Evolutionary conservation across 352 stramenopile genomes (phyloP).

Genomic region (Aphanomyces cochlioides): DNA sequence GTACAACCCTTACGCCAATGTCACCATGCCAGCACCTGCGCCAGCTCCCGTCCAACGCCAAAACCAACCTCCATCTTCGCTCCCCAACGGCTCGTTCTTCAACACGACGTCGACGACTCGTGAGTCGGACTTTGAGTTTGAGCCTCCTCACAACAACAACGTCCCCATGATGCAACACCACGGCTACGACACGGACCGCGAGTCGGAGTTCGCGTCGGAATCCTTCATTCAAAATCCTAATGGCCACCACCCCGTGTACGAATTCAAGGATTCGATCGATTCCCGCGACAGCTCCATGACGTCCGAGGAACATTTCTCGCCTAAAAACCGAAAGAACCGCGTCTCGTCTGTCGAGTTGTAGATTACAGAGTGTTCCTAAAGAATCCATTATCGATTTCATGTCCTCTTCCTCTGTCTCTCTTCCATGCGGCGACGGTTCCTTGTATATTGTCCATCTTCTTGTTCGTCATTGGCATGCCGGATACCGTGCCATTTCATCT

Average conservation of each 20-base stretch:
- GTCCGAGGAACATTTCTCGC: background rate
- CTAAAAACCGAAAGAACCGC: conserved; percentile 1
- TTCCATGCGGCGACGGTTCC: background rate
- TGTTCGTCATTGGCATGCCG: too few species aligned
- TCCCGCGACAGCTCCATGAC: conserved; percentile 28
- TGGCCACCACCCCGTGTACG: conserved; percentile 8
- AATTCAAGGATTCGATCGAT: conserved; percentile 30
- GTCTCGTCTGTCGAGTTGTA: conserved; percentile 28
- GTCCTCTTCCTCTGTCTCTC: background rate
- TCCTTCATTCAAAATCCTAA: background rate
- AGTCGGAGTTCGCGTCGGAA: conserved; percentile 16
- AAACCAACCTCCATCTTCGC: background rate
- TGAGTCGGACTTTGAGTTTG: conserved; percentile 11
- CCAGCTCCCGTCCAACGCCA: background rate
- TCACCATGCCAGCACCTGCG: background rate
- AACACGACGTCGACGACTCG: conserved; percentile 12
- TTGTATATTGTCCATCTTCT: too few species aligned
- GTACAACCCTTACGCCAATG: conserved; percentile 15
- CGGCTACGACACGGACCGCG: conserved; percentile 18
- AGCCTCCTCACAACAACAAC: background rate
- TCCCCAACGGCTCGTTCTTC: conserved; percentile 1
- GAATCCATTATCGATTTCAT: background rate
- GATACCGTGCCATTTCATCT: too few species aligned
- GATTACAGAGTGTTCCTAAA: background rate
- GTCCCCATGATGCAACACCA: background rate